Evolutionary conservation across 169 alveolate genomes (phyloP), one percentile per base, ranked within the genome.

Genomic region (Plasmodium gonderi): DNA sequence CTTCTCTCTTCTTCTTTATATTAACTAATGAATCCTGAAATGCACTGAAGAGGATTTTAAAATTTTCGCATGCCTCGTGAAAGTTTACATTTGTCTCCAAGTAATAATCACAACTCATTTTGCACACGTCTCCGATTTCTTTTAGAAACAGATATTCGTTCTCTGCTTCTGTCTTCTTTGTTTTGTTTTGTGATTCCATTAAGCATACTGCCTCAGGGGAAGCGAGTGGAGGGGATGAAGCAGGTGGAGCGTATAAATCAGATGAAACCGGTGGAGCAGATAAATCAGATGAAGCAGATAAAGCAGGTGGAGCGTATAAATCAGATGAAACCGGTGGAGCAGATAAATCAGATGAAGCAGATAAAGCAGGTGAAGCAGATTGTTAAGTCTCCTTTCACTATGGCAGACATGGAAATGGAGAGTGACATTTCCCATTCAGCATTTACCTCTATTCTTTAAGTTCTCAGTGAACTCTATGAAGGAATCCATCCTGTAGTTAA

Each of bases 1-100:
- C 89, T 31, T 51, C 79, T 49, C 44, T 65, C 44, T 74, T 87
- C 31, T 38, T 76, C n/a, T 75, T 65, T 38, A 87, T 33, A 42
- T 36, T 51, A 20, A 60, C 65, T 29, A 87, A 31, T 1, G 93
- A 87, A 42, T 87, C 69, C 44, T 64, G 44, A 49, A 87, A 87
- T 33, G 65, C 45, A 42, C 79, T 87, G 67, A 87, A 87, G 47
- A 87, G 72, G 17, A 87, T 76, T 12, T 6, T 51, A 65, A 87
- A 87, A 40, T 87, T 87, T 75, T 74, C 93, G 69, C 93, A 87
- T 0, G 87, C 42, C 23, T 87, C 93, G 67, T 74, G 93, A 75
- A 74, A 87, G 26, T 42, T 87, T 9, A 87, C 74, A 75, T 87
- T 87, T 38, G 89, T 75, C 31, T 75, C 89, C 44, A 74, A 87